phyloP scores from a whole-genome alignment of 2,329 filamentous ascomycete species.

The Sporothrix curviconia region DNA sequence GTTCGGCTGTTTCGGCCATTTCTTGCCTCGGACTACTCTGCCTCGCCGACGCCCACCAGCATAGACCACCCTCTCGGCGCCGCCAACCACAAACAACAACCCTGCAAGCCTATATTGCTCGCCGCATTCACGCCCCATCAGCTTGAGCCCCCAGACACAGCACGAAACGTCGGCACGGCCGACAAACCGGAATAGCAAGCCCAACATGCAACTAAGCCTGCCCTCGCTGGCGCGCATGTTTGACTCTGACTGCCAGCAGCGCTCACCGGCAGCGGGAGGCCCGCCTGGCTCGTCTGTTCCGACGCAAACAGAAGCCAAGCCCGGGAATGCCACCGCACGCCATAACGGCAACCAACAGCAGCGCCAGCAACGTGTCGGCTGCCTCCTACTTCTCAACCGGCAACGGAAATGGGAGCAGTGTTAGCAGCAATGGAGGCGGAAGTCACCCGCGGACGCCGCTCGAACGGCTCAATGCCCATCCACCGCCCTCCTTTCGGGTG shows the following conservation, averaged over 20 bases:
- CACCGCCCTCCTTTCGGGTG: slow-evolving; percentile 40
- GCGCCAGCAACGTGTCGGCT: slow-evolving; percentile 27
- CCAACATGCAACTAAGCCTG: slow-evolving; percentile 28
- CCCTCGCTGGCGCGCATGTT: slow-evolving; percentile 45
- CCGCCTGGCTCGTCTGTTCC: neutral
- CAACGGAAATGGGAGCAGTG: too few species aligned
- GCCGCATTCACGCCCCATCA: slow-evolving; percentile 20
- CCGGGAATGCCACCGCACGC: slow-evolving; percentile 24
- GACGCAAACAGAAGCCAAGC: slow-evolving; percentile 24
- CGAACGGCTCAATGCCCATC: slow-evolving; percentile 47
- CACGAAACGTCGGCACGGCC: slow-evolving; percentile 14
- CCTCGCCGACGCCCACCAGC: slow-evolving; percentile 29
- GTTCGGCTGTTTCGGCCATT: slow-evolving; percentile 39
- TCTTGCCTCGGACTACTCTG: slow-evolving; percentile 38
- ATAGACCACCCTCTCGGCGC: slow-evolving; percentile 36
- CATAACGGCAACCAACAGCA: slow-evolving; percentile 20
- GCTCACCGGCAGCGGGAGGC: slow-evolving; percentile 16
- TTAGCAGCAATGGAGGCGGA: neutral
- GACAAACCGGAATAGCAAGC: neutral
- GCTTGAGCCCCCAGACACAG: slow-evolving; percentile 19
- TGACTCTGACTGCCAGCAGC: slow-evolving; percentile 33
- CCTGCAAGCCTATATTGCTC: slow-evolving; percentile 23
- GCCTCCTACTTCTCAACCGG: slow-evolving; percentile 30
- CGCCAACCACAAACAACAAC: slow-evolving; percentile 29
- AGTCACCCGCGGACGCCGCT: slow-evolving; percentile 39